Base-by-base conservation (phyloP, 176 grass and related monocot genomes). In the Aegilops bicornis region DNA sequence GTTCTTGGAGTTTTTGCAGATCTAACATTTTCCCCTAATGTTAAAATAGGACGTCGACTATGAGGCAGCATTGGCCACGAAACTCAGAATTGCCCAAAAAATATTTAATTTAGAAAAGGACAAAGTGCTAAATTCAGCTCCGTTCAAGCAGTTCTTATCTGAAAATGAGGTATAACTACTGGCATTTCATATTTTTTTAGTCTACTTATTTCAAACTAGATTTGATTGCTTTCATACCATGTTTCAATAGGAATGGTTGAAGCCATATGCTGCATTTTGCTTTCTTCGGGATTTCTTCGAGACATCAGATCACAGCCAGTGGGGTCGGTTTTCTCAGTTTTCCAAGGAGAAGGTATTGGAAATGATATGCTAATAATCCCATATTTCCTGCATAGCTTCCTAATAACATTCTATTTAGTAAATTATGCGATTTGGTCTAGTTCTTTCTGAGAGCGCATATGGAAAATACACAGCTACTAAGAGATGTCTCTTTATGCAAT, bases 211-310 rank as follows among this genome's bases (percentile, higher is more conserved):
- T 72, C 7, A 75, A 79, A 79, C 9, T 80, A 45, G n/a, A 71
- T 88, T 20, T 82, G 48, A 66, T 78, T 24, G 32, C 64, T 48
- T 69, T 20, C 17, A 36, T 78, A 63, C 43, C 32, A 50, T 88
- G 65, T 45, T 88, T 58, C 24, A 93, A 89, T 89, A 99, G 97
- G 94, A 90, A 89, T 99, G 97, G 97, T 84, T 99, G 90, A 99
- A 99, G 84, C 97, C 94, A 85, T 99, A 99, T 93, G 97, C 92
- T 70, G 94, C 97, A 76, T 99, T 96, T 94, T 96, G 97, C 87
- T 96, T 94, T 89, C 78, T 99, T 73, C 88, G 92, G 56, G 97
- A 99, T 86, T 99, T 99, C 79, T 99, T 99, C 31, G 97, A 96
- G 79, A 99, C 94, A 63, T 99, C 97, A 69, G 97, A 99, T 72